Percentiles rank a stretch among this genome's conserved stretches.
phyloP scores from a whole-genome alignment of 1,284 basidiomycete species.

The Malassezia equina region DNA sequence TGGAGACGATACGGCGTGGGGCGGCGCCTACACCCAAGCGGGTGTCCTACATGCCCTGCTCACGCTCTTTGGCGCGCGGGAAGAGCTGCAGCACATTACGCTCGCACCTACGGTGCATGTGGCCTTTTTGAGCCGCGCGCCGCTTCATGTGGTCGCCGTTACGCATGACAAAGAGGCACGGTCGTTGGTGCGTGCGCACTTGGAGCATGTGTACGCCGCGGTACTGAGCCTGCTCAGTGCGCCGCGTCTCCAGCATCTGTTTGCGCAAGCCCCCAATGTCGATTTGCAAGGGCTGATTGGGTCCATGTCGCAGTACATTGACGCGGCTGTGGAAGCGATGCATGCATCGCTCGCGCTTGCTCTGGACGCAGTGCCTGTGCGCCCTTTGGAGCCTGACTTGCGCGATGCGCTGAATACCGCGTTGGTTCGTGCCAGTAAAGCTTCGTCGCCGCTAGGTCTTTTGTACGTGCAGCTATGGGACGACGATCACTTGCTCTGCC shows the following conservation, averaged over 20 bases:
- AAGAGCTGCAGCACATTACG: slow-evolving; percentile 25
- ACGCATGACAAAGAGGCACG: slow-evolving; percentile 89
- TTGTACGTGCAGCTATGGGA: slow-evolving; percentile 80
- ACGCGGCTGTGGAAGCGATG: slow-evolving; percentile 26
- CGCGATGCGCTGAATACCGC: slow-evolving; percentile 45
- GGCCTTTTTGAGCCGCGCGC: slow-evolving; percentile 70
- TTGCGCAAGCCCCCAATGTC: slow-evolving; percentile 78
- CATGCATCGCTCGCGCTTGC: slow-evolving; percentile 20
- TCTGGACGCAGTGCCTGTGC: slow-evolving; percentile 63
- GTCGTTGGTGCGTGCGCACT: slow-evolving; percentile 74
- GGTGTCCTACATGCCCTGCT: slow-evolving; percentile 91
- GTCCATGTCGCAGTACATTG: slow-evolving; percentile 53
- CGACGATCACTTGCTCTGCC: slow-evolving; percentile 67
- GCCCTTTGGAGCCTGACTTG: slow-evolving; percentile 57
- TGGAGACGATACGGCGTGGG: neutral
- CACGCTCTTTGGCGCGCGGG: slow-evolving; percentile 53
- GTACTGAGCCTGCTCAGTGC: slow-evolving; percentile 79
- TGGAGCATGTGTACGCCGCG: slow-evolving; percentile 87
- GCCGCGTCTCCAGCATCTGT: slow-evolving; percentile 70
- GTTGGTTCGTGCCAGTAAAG: slow-evolving; percentile 1
- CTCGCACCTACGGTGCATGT: slow-evolving; percentile 56
- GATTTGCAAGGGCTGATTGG: slow-evolving; percentile 74
- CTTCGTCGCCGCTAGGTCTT: slow-evolving; percentile 56
- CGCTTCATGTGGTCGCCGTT: slow-evolving; percentile 79
- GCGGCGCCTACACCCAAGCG: slow-evolving; percentile 55